Evolutionary conservation across 208 protist species (phyloP).

Genomic region (Phytomonas serpens): DNA sequence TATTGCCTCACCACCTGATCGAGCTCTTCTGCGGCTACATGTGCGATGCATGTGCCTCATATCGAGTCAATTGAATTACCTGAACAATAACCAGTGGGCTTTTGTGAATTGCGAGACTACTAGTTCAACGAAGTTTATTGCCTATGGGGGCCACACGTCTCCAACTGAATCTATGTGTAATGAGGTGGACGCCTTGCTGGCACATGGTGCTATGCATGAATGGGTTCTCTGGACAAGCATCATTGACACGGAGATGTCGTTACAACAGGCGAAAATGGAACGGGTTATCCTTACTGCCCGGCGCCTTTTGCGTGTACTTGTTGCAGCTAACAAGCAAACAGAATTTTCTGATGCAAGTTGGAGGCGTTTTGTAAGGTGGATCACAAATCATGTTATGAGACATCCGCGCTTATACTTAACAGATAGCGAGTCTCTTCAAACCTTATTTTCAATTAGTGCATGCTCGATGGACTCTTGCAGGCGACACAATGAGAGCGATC

Average conservation of each 20-base stretch:
- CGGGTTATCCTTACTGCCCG: not conserved
- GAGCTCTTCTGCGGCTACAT: constrained; percentile 25
- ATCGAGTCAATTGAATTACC: constrained; percentile 16
- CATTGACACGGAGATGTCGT: not conserved
- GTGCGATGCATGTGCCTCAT: constrained; percentile 23
- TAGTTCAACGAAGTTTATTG: constrained; percentile 11
- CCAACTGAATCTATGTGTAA: constrained; percentile 20
- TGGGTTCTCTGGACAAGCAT: constrained; percentile 41
- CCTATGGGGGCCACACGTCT: constrained; percentile 28
- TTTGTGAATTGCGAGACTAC: constrained; percentile 20
- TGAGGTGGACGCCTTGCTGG: constrained; percentile 29
- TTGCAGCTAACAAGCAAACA: constrained; percentile 22
- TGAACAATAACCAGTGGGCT: constrained; percentile 40
- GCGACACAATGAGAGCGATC: not conserved
- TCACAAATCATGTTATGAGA: constrained; percentile 22
- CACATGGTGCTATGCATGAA: constrained; percentile 39
- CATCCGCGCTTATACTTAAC: constrained; percentile 27
- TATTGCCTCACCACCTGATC: constrained; percentile 15
- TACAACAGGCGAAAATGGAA: not conserved
- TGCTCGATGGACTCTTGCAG: not conserved
- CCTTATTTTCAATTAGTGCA: not conserved
- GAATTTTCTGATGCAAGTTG: constrained; percentile 23
- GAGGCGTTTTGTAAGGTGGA: constrained; percentile 25
- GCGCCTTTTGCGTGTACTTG: constrained; percentile 21
- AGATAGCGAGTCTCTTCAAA: constrained; percentile 4